Evolutionary conservation across 306 rosid genomes (phyloP).

Genomic region (Adenanthera pavonina): DNA sequence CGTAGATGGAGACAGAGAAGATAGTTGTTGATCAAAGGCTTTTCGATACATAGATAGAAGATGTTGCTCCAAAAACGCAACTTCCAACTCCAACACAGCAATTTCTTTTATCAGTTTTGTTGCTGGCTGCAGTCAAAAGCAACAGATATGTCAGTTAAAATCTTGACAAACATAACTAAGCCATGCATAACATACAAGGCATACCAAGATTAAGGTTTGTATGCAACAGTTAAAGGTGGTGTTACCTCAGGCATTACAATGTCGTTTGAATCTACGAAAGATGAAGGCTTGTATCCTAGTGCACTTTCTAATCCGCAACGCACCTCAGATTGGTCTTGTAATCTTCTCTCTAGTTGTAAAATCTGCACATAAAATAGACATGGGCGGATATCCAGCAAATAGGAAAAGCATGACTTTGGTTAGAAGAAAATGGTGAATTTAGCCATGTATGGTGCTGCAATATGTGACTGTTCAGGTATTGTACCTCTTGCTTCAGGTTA

Average conservation of each 20-base stretch:
- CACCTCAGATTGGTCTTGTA: constrained; percentile 78
- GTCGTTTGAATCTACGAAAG: constrained; percentile 50
- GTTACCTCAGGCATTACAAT: constrained; percentile 69
- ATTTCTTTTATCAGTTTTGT: constrained; percentile 83
- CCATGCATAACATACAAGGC: constrained; percentile 18
- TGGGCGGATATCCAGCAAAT: neutral
- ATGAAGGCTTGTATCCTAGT: constrained; percentile 69
- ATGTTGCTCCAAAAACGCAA: constrained; percentile 86
- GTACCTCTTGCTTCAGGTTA: constrained; percentile 82
- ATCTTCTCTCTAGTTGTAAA: constrained; percentile 74
- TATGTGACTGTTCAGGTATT: constrained; percentile 13
- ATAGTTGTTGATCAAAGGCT: constrained; percentile 75
- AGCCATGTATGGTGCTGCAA: neutral
- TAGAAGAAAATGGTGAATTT: constrained; percentile 24
- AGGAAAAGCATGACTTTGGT: neutral
- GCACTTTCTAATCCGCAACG: constrained; percentile 78
- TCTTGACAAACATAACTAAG: constrained; percentile 6
- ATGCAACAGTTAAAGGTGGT: constrained; percentile 31
- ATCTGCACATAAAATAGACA: constrained; percentile 56
- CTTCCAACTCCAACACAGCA: constrained; percentile 88
- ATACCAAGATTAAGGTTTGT: no score
- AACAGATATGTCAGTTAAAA: neutral
- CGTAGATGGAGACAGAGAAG: constrained; percentile 51
- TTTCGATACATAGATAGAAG: constrained; percentile 88
- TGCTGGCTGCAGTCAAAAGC: constrained; percentile 69